phyloP scores from a whole-genome alignment of 495 filamentous ascomycete species.

The Tricharina praecox region DNA sequence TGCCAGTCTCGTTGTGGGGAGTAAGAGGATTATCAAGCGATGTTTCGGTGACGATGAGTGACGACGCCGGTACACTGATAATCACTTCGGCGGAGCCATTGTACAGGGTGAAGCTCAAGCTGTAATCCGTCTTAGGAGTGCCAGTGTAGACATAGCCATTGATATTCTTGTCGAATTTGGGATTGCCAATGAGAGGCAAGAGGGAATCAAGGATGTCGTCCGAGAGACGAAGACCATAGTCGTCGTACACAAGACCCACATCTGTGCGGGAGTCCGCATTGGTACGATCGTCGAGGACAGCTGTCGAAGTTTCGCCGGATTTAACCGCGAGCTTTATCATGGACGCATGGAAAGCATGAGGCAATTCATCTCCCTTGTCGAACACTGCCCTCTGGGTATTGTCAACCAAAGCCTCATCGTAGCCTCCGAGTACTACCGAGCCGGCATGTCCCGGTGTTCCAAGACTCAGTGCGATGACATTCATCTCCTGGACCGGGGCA shows the following conservation, averaged over 20 bases:
- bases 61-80: slow-evolving; percentile 19
- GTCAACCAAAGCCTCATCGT: slow-evolving; percentile 22
- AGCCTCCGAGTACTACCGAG: slow-evolving; percentile 24
- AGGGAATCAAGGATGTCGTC: slow-evolving; percentile 8
- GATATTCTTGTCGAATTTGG: slow-evolving; percentile 10
- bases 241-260: slow-evolving; percentile 17
- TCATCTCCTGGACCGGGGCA: slow-evolving; percentile 16
- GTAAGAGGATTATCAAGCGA: slow-evolving; percentile 18
- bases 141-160: slow-evolving; percentile 21
- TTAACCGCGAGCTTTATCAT: neutral
- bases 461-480: slow-evolving; percentile 20
- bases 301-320: neutral
- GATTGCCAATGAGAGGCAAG: slow-evolving; percentile 21
- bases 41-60: slow-evolving; percentile 16
- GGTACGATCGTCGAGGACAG: neutral
- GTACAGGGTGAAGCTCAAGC: slow-evolving; percentile 18
- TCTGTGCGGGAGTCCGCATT: neutral
- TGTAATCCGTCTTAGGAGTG: slow-evolving; percentile 14
- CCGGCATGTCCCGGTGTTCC: slow-evolving; percentile 12
- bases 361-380: slow-evolving; percentile 5
- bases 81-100: slow-evolving; percentile 11
- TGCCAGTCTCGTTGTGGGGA: slow-evolving; percentile 14
- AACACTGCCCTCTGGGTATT: slow-evolving; percentile 17
- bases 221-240: slow-evolving; percentile 16
- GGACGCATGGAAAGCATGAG: neutral